Percentiles rank a stretch among this genome's conserved stretches.
These are phyloP conservation scores for Trichopus zeylanicus DNA, from an alignment of 116 monocot genomes.

Conservation along the genomic window DNA sequence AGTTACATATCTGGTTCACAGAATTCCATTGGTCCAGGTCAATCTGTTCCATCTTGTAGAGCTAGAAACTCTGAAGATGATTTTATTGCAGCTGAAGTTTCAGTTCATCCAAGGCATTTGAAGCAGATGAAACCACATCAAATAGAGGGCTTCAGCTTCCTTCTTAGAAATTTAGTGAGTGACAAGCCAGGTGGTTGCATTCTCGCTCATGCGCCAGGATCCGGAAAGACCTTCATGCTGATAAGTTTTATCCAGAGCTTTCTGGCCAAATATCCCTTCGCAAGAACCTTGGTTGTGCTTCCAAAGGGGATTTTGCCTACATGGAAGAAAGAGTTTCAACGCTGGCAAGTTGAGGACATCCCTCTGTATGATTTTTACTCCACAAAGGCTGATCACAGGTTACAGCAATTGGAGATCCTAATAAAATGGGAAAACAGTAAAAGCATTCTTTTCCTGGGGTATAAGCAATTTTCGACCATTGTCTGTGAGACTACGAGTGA, in stretches of 20 bases:
- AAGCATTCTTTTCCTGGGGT: conserved; percentile 78
- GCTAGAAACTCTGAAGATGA: conserved; percentile 28
- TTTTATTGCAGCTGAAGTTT: conserved; percentile 40
- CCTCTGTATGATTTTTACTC: conserved; percentile 86
- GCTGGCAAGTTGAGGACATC: conserved; percentile 83
- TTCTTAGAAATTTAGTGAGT: conserved; percentile 65
- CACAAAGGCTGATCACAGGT: conserved; percentile 56
- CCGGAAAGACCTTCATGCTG: conserved; percentile 97
- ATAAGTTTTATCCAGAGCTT: conserved; percentile 98
- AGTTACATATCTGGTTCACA: conserved; percentile 18
- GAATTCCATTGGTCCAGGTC: conserved; percentile 18
- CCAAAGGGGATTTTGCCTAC: conserved; percentile 81
- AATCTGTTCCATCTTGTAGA: conserved; percentile 11
- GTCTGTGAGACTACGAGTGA: conserved; percentile 31
- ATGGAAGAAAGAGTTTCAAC: conserved; percentile 73
- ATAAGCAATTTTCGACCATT: conserved; percentile 86
- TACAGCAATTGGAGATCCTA: conserved; percentile 66
- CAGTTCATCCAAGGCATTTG: conserved; percentile 75
- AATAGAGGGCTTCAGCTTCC: conserved; percentile 79
- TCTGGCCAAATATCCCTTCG: conserved; percentile 52
- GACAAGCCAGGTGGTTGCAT: conserved; percentile 94
- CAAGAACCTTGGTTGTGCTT: conserved; percentile 71
- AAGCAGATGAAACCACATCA: conserved; percentile 84
- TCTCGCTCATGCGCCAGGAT: conserved; percentile 92
- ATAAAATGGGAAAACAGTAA: conserved; percentile 57